Percentiles rank a stretch among this genome's conserved stretches.
Conservation (phyloP, 2,329 filamentous ascomycete species). For the Stromatinia cepivora region DNA sequence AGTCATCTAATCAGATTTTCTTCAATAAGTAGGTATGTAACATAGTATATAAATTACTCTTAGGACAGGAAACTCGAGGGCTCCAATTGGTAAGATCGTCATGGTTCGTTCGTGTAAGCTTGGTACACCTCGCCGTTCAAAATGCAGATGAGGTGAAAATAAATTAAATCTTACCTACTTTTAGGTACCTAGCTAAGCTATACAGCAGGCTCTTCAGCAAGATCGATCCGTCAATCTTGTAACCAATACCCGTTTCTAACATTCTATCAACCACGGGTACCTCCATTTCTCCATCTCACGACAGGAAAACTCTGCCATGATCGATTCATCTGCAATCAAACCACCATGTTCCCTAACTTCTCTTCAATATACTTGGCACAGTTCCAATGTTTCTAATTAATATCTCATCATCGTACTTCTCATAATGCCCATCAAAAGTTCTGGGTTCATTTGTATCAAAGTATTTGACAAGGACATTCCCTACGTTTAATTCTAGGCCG, state of each 20-base stretch:
- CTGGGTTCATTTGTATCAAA: neutral
- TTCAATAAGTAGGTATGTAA: neutral
- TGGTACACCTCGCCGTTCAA: slow-evolving; percentile 11
- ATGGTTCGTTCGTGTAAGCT: neutral
- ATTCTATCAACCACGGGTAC: too few relatives aligned
- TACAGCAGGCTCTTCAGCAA: neutral
- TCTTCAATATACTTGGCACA: neutral
- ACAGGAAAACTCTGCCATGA: slow-evolving; percentile 8
- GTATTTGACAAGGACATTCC: neutral
- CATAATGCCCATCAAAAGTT: neutral
- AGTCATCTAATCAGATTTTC: slow-evolving; percentile 15
- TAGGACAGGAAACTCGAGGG: neutral
- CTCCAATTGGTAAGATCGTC: neutral
- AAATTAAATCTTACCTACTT: neutral
- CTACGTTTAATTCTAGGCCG: neutral
- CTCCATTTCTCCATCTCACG: neutral
- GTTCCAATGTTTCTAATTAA: slow-evolving; percentile 11
- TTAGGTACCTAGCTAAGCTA: too few relatives aligned
- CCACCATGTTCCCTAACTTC: neutral
- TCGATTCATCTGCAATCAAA: neutral
- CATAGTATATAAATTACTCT: neutral
- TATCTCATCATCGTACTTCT: slow-evolving; percentile 2
- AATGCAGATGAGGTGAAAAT: slow-evolving; percentile 10
- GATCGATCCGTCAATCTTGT: neutral
- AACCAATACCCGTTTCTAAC: slow-evolving; percentile 4